Base-by-base conservation (phyloP, 2,329 filamentous ascomycete species). In the Purpureocillium takamizusanense region DNA sequence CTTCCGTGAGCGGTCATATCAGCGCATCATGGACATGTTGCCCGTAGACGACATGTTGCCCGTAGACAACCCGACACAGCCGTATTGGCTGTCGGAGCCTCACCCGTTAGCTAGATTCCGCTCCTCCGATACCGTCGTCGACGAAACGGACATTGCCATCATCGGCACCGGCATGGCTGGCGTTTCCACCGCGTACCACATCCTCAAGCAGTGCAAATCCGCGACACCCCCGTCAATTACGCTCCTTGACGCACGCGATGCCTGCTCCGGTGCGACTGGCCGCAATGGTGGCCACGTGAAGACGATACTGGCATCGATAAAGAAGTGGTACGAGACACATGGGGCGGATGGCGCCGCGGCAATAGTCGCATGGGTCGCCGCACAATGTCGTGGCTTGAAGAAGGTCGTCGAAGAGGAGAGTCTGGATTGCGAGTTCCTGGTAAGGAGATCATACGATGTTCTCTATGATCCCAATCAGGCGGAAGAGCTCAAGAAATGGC, bases 151-250 rank as follows among this genome's bases (percentile, higher is more conserved):
- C 33, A 60, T 73, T 36, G 56, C 63, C 13, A 62, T 73, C 29
- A 59, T 72, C 8, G 70, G 69, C 1, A 61, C 64, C 12, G 70
- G 70, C 0, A 69, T 63, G 38, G 56, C 68, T 4, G 69, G 70
- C 3, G 59, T 62, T 1, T 58, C 61, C 1, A 59, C 63, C 4
- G 62, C 62, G 0, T 67, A 67, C 33, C 62, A 72, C 41, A 56
- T 61, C n/a, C 38, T 59, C 13, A 47, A 51, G 40, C 17, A 38
- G 27, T 43, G 43, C 39, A 17, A 42, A 12, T 39, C 43, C n/a
- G 16, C n/a, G 25, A 12, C 8, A 15, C 51, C 49, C 1, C 47
- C 42, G 1, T 25, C 21, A 25, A 54, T 63, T 11, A 45, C 53
- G 0, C 41, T 63, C 11, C 46, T 65, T 2, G 62, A 63, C 36